Evolutionary conservation across 2,329 filamentous ascomycete genomes (phyloP), one percentile per base, ranked within the genome.

Genomic region (Neofusicoccum laricinum): DNA sequence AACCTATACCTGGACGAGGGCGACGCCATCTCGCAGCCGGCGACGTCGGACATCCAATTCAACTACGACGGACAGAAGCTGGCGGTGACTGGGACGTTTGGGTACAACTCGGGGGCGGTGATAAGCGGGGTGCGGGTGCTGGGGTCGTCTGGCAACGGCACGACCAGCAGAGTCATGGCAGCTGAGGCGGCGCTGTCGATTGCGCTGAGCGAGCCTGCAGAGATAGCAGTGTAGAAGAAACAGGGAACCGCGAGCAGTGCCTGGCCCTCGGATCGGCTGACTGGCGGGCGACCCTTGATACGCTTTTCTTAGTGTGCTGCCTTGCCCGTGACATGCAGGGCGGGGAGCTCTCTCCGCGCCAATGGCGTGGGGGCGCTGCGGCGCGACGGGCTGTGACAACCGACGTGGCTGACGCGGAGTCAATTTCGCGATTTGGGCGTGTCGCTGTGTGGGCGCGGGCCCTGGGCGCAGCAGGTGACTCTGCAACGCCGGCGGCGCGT

Each of bases 1-100:
- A 80, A 82, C 59, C 79, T 95, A 64, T 95, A 93, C 73, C 78
- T 95, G 4, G 92, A 95, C 69, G 91, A 96, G 66, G 92, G 92
- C 8, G 86, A 88, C 65, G 87, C 84, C 30, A 69, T 93, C 57
- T 78, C 85, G 65, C 90, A 90, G 75, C 67, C 77, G 2, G 73
- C 70, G 0, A 85, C 81, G n/a, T 86, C 82, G 6, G 78, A 85
- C 63, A 81, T 93, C 61, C 75, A 78, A 14, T 90, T 93, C 69
- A 69, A 73, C 8, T 93, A 86, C 71, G 77, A 81, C 50, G 72
- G 81, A 2, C 84, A 84, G 38, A 76, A 77, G 64, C 80, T 90
- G 25, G 76, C 69, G 0, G 76, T 83, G 40, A 78, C 75, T 1
- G 88, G 88, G 0, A 73, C 70, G 2, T 90, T 88, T 71, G 83